Conservation (phyloP, 495 filamentous ascomycete species). For the Penicillium waksmanii region DNA sequence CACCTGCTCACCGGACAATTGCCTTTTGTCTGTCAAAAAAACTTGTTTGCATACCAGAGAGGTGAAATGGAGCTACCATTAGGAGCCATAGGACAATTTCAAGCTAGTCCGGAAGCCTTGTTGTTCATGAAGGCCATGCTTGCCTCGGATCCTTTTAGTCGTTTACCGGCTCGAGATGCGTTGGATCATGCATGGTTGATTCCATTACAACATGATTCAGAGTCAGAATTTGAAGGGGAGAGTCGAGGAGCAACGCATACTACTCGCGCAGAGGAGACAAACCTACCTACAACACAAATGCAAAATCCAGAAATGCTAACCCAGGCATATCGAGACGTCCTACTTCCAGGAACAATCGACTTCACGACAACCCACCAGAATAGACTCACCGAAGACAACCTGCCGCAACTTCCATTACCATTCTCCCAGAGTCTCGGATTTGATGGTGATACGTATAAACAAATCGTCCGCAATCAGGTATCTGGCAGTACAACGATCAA, state of each 20-base stretch:
- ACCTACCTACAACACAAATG: neutral
- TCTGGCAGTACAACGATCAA: slow-evolving; percentile 1
- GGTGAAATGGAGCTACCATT: slow-evolving; percentile 6
- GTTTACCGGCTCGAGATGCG: slow-evolving; percentile 8
- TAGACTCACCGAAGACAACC: neutral
- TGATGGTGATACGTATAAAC: slow-evolving; percentile 14
- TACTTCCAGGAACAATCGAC: slow-evolving; percentile 11
- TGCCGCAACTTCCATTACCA: neutral
- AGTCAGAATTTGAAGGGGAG: neutral
- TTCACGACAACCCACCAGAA: slow-evolving; percentile 3
- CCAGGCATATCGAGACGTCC: neutral
- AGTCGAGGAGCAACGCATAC: neutral
- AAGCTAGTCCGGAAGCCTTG: slow-evolving; percentile 7
- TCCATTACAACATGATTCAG: slow-evolving; percentile 10
- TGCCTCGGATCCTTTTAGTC: slow-evolving; percentile 4
- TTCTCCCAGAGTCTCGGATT: slow-evolving; percentile 7
- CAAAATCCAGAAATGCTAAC: neutral
- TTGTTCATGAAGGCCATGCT: slow-evolving; percentile 8
- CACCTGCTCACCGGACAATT: slow-evolving; percentile 12
- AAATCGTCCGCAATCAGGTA: neutral
- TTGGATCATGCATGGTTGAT: slow-evolving; percentile 17
- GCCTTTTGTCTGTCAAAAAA: slow-evolving; percentile 4
- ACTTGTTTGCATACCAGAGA: slow-evolving; percentile 15
- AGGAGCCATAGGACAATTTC: neutral
- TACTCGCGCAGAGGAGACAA: neutral